phyloP scores from a whole-genome alignment of 1,284 basidiomycete genomes.

The Cutaneotrichosporon sp. region DNA sequence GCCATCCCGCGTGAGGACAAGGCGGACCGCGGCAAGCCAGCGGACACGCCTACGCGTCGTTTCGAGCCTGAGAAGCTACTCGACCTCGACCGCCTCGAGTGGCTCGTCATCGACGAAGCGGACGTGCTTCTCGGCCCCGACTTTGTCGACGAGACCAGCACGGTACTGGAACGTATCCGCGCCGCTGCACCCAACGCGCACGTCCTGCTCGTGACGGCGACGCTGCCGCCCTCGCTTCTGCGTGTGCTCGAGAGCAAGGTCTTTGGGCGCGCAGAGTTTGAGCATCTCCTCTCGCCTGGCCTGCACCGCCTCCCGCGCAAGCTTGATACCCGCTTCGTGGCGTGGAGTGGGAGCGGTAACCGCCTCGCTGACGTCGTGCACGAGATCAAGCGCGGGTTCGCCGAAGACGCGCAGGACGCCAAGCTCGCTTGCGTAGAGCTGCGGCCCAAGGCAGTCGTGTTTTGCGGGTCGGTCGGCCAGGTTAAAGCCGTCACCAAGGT shows the following conservation, averaged over 20 bases:
- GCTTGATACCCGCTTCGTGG: conserved; percentile 65
- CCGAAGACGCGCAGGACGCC: conserved; percentile 21
- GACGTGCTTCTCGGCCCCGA: conserved; percentile 81
- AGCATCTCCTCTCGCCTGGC: conserved; percentile 66
- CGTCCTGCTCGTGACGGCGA: conserved; percentile 75
- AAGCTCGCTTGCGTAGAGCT: conserved; percentile 29
- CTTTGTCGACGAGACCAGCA: conserved; percentile 65
- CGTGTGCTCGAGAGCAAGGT: conserved; percentile 64
- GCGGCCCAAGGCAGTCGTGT: conserved; percentile 56
- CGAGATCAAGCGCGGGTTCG: conserved; percentile 54
- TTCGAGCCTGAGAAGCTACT: background rate
- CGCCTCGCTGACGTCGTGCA: conserved; percentile 69
- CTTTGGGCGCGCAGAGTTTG: conserved; percentile 49
- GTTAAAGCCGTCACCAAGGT: conserved; percentile 58
- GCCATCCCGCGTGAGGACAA: conserved; percentile 71
- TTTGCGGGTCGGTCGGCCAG: conserved; percentile 68
- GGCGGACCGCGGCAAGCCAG: background rate
- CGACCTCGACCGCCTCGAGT: conserved; percentile 55
- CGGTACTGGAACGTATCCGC: conserved; percentile 54
- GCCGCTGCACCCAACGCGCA: conserved; percentile 48
- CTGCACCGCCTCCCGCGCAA: conserved; percentile 69
- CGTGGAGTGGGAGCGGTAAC: conserved; percentile 66
- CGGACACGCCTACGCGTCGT: background rate
- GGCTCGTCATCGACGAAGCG: conserved; percentile 82
- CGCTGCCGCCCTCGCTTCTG: conserved; percentile 70